These are phyloP conservation scores for Prunus mira DNA, from an alignment of 306 rosid genomes.

Conservation along the genomic window DNA sequence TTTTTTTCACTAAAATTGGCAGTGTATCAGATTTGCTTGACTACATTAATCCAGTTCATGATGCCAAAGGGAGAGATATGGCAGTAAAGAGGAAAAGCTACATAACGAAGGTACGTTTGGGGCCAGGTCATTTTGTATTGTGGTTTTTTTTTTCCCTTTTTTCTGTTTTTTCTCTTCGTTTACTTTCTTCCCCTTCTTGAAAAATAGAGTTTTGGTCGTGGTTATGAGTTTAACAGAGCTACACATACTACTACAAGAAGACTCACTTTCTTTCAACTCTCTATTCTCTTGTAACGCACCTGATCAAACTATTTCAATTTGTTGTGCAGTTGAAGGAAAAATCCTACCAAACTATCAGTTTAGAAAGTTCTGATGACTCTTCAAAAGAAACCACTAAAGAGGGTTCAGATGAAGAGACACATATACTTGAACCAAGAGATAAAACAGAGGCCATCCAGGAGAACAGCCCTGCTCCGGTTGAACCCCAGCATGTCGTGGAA, in stretches of 20 bases:
- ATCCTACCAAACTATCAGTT: constrained; percentile 45
- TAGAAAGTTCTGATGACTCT: constrained; percentile 62
- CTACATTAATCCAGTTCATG: constrained; percentile 83
- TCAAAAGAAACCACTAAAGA: constrained; percentile 70
- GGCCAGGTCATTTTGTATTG: background rate
- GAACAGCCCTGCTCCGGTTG: constrained; percentile 41
- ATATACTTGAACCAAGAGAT: constrained; percentile 37
- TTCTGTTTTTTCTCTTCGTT: background rate
- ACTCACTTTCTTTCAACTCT: background rate
- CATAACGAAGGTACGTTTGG: constrained; percentile 49
- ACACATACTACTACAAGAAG: background rate
- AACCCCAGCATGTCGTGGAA: constrained; percentile 44
- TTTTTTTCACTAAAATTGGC: constrained; percentile 23
- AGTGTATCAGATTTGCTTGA: constrained; percentile 98
- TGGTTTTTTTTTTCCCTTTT: background rate
- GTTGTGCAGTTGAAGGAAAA: constrained; percentile 61
- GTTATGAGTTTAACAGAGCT: background rate
- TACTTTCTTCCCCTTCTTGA: background rate
- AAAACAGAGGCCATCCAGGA: constrained; percentile 52
- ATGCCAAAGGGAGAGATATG: constrained; percentile 67
- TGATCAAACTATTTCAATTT: constrained; percentile 29
- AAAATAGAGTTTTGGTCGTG: background rate
- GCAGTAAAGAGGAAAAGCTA: constrained; percentile 72
- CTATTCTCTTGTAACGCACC: constrained; percentile 5
- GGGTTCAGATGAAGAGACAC: constrained; percentile 67